These are phyloP conservation scores for Trichoderma simmonsii DNA, from an alignment of 2,329 filamentous ascomycete species.

Conservation along the genomic window DNA sequence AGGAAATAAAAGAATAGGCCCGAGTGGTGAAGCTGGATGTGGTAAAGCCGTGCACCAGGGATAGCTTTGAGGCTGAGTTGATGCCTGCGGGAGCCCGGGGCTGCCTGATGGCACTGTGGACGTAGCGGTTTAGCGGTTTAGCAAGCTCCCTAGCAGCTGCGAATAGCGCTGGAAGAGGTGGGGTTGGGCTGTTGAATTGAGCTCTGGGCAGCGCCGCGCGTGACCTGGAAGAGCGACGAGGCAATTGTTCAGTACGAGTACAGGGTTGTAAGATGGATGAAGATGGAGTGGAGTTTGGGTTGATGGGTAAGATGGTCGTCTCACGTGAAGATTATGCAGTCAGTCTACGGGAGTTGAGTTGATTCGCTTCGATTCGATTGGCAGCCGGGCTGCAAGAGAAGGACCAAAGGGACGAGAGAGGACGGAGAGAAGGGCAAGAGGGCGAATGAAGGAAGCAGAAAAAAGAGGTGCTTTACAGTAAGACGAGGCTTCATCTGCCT, in stretches of 20 bases:
- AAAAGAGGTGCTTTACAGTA: background rate
- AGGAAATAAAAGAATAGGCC: background rate
- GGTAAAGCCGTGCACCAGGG: background rate
- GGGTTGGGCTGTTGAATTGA: background rate
- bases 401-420: background rate
- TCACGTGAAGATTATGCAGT: conserved; percentile 4
- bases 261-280: background rate
- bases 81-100: conserved; percentile 17
- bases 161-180: background rate
- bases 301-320: background rate
- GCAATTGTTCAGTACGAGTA: background rate
- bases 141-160: background rate
- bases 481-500: background rate
- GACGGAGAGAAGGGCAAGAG: background rate
- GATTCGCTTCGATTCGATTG: background rate
- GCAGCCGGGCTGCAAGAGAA: background rate
- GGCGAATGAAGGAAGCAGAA: background rate
- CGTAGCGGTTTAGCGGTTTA: background rate
- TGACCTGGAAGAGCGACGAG: conserved; percentile 1
- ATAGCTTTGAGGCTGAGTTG: conserved; percentile 13
- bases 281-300: background rate
- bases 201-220: background rate
- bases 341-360: background rate
- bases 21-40: background rate
- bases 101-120: conserved; percentile 12